phyloP scores from a whole-genome alignment of 2,329 filamentous ascomycete genomes.

The Fusarium nisikadoi region DNA sequence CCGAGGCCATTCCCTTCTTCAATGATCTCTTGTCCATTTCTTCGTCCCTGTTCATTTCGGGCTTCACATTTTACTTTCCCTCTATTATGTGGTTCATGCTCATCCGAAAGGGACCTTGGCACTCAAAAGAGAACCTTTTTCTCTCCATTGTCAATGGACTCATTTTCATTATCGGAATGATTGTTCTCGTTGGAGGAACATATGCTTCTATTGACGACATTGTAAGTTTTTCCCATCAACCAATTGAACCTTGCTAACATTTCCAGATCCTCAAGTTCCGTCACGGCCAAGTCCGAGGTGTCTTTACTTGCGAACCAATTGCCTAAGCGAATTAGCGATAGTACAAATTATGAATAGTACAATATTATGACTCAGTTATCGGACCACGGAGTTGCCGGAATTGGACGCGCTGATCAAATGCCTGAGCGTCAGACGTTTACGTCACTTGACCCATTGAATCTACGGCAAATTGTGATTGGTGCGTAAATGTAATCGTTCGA shows the following conservation, averaged over 20 bases:
- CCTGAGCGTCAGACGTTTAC: not conserved
- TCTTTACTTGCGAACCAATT: slow-evolving; percentile 46
- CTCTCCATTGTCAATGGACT: slow-evolving; percentile 42
- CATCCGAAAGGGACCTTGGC: slow-evolving; percentile 46
- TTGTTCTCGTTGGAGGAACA: slow-evolving; percentile 49
- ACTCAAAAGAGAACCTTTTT: slow-evolving; percentile 46
- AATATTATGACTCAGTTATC: slow-evolving; percentile 22
- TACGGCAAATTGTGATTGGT: slow-evolving; percentile 5
- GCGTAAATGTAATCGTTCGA: slow-evolving; percentile 7
- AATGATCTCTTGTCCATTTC: slow-evolving; percentile 69
- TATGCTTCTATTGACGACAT: slow-evolving; percentile 49
- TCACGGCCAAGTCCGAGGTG: slow-evolving; percentile 41
- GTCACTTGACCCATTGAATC: slow-evolving; percentile 4
- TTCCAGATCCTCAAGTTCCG: slow-evolving; percentile 41
- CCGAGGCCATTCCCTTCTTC: slow-evolving; percentile 79
- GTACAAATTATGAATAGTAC: slow-evolving; percentile 24
- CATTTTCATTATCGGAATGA: slow-evolving; percentile 47
- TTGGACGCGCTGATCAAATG: not conserved
- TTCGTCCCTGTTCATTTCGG: slow-evolving; percentile 62
- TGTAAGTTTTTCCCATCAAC: slow-evolving; percentile 34
- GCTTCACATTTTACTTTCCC: slow-evolving; percentile 56
- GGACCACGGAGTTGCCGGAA: slow-evolving; percentile 11
- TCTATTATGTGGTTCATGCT: slow-evolving; percentile 58
- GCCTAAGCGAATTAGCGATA: slow-evolving; percentile 39
- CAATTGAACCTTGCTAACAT: slow-evolving; percentile 16